Evolutionary conservation across 176 grass and related monocot genomes (phyloP), one percentile per base, ranked within the genome.

Genomic region (Musa troglodytarum): DNA sequence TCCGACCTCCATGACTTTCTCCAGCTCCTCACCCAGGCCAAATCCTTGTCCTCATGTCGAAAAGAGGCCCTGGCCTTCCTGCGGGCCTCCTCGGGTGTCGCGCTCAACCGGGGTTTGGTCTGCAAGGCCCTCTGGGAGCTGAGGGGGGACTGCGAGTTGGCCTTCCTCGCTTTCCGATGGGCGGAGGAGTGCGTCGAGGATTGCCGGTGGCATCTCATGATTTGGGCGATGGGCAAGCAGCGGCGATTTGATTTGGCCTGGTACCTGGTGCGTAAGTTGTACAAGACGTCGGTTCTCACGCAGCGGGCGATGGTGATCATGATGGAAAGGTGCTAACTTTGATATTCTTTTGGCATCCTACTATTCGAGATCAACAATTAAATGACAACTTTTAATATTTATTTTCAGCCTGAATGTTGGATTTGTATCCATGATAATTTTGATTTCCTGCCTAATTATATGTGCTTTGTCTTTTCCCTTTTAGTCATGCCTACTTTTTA

Each of bases 221-320:
- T 70, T 50, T 70, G 68, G 68, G 49, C 51, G 8, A 70, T 51
- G 68, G 68, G 68, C 8, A 70, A 50, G 68, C 68, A 70, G 49
- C 68, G 34, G 68, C 34, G 68, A 12, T 70, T 70, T 25, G 68
- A 70, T 51, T 51, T 70, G 43, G 49, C 68, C 68, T 70, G 68
- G 68, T 52, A 70, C 49, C 43, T 70, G 63, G 86, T 97, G 71
- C 73, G 78, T 49, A 81, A 69, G 64, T 91, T 97, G 94, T 57
- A 81, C 49, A 73, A 71, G 73, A 75, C 80, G 55, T 79, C 81
- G 29, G 76, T 90, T 79, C 83, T 93, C 23, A 90, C 93, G 34
- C 68, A 74, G 63, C 93, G 81, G 11, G 80, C 87, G 63, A 87
- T 97, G 80, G 80, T 87, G 68, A 89, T 93, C 82, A 80, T 93